Evolutionary conservation across 2,329 filamentous ascomycete genomes (phyloP).

Genomic region (Fusarium falciforme): DNA sequence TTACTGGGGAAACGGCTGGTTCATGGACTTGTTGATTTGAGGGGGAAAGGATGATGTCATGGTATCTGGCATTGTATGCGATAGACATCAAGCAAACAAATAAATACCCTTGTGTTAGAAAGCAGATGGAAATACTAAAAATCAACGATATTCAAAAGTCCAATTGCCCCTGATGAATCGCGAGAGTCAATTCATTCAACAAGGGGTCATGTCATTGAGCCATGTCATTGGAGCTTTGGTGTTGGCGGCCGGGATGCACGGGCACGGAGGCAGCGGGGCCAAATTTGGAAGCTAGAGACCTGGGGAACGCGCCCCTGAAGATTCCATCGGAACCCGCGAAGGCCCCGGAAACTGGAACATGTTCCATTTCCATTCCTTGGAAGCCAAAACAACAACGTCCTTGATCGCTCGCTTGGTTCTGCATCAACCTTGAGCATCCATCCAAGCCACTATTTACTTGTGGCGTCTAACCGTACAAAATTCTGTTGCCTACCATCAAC

Average conservation of each 20-base stretch:
- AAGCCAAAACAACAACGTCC: slow-evolving; percentile 29
- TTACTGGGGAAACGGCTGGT: slow-evolving; percentile 25
- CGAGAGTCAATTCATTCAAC: background rate
- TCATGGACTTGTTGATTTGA: slow-evolving; percentile 18
- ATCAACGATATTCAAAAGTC: slow-evolving; percentile 11
- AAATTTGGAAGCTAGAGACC: slow-evolving; percentile 25
- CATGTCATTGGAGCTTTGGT: slow-evolving; percentile 20
- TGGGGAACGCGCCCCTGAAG: slow-evolving; percentile 35
- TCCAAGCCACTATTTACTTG: background rate
- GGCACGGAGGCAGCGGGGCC: slow-evolving; percentile 42
- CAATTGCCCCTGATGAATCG: background rate
- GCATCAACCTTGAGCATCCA: background rate
- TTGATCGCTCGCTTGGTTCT: slow-evolving; percentile 1
- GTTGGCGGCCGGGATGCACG: slow-evolving; percentile 34
- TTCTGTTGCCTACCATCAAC: slow-evolving; percentile 20
- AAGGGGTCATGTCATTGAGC: slow-evolving; percentile 14
- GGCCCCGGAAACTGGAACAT: slow-evolving; percentile 22
- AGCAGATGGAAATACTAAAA: slow-evolving; percentile 12
- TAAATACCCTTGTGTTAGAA: slow-evolving; percentile 25
- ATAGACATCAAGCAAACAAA: slow-evolving; percentile 20
- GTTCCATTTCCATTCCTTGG: slow-evolving; percentile 18
- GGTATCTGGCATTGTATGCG: slow-evolving; percentile 23
- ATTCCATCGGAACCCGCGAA: slow-evolving; percentile 25
- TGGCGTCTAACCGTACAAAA: slow-evolving; percentile 12
- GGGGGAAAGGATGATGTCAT: slow-evolving; percentile 14